Conservation (phyloP, 495 filamentous ascomycete species). For the Peziza echinospora region DNA sequence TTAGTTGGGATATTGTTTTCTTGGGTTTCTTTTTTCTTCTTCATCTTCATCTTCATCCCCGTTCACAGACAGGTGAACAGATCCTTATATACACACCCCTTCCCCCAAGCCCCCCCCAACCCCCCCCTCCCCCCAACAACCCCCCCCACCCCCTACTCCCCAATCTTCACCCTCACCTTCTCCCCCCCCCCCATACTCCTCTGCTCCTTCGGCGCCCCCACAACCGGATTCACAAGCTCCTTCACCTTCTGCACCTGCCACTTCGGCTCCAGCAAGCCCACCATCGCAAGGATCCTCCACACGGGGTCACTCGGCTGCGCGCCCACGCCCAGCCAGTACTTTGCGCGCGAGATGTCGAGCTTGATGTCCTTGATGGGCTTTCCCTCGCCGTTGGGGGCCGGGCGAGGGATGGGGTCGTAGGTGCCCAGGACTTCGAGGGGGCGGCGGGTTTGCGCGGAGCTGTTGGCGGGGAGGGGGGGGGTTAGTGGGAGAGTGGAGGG, state of each 20-base stretch:
- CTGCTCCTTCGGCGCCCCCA: constrained; percentile 4
- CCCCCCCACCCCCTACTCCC: too few relatives aligned
- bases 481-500: neutral
- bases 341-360: constrained; percentile 55
- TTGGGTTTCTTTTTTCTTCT: too few relatives aligned
- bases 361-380: constrained; percentile 71
- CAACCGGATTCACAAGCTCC: constrained; percentile 1
- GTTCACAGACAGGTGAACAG: too few relatives aligned
- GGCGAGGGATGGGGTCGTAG: constrained; percentile 74
- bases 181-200: too few relatives aligned
- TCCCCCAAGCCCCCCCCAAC: too few relatives aligned
- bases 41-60: too few relatives aligned
- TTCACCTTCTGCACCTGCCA: constrained; percentile 11
- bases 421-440: constrained; percentile 88
- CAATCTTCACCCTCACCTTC: too few relatives aligned
- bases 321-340: constrained; percentile 93
- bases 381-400: constrained; percentile 41
- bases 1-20: too few relatives aligned
- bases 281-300: constrained; percentile 72
- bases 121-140: too few relatives aligned
- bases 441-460: constrained; percentile 58
- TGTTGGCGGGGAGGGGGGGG: constrained; percentile 11
- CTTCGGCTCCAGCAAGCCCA: constrained; percentile 22
- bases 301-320: constrained; percentile 79
- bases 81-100: too few relatives aligned